Evolutionary conservation across 1,284 basidiomycete species (phyloP), one percentile per base, ranked within the genome.

Genomic region (Omphalotus olearius): DNA sequence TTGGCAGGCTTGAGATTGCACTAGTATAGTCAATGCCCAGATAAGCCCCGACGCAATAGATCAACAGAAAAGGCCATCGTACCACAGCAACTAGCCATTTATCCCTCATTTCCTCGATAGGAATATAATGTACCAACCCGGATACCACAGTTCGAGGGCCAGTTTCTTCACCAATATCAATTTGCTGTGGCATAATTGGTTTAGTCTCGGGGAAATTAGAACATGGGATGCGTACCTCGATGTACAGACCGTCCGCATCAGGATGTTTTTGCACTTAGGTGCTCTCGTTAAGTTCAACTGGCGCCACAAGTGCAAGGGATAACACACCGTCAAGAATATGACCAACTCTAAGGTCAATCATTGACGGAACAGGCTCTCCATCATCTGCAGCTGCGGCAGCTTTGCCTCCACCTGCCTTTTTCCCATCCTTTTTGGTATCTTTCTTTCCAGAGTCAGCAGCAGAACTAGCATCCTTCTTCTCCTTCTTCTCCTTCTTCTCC

Each of bases 1-100:
- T 78, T 88, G 14, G 90, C 95, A 4, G 94, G 95, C 69, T 98
- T 98, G 55, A 98, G 71, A 68, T 98, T 98, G 70, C 93, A 93
- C 86, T 90, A 54, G 54, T 2, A 50, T 44, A 47, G 45, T 28
- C 23, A 23, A 23, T 23, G 5, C 23, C 23, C 23, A 23, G 23
- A 23, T 23, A 23, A 23, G 23, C 23, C 23, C 23, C 23, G 23
- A 23, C 23, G 5, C 23, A 23, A 37, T 23, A 57, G 30, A 14
- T 39, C 25, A 45, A 41, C 23, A 23, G 26, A 9, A 39, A 6
- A 51, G 28, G 14, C 16, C 10, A 73, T 33, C 86, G 54, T 65
- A 91, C 91, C 42, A 98, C 89, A 13, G 88, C 91, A 55, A 98
- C 83, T 37, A 98, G 81, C 57, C 85, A 83, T 62, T 83, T 85